These are phyloP conservation scores for Podospora pseudoanserina DNA, from an alignment of 495 filamentous ascomycete species.

Conservation along the genomic window DNA sequence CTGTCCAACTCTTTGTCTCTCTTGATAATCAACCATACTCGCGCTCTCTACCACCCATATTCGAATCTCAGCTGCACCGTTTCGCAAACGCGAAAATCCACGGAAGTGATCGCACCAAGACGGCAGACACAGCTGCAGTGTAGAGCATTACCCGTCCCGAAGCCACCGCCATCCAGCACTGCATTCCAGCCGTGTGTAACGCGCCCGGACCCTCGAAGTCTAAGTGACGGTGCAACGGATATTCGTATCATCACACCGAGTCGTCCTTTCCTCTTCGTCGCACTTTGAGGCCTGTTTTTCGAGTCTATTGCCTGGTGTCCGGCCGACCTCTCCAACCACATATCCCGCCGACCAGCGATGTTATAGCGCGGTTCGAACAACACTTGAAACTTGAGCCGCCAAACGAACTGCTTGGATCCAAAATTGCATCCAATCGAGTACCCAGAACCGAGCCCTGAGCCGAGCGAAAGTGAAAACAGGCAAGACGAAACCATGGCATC, in stretches of 20 bases:
- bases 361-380: constrained; percentile 7
- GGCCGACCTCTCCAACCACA: background rate
- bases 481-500: constrained; percentile 32
- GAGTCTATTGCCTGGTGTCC: background rate
- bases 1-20: background rate
- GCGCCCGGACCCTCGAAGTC: constrained; percentile 27
- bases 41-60: background rate
- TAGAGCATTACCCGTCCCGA: background rate
- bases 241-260: background rate
- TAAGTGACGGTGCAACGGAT: constrained; percentile 2
- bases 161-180: background rate
- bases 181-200: constrained; percentile 14
- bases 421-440: background rate
- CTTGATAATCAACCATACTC: background rate
- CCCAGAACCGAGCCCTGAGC: background rate
- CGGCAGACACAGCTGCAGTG: background rate
- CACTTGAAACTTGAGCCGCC: constrained; percentile 9
- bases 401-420: constrained; percentile 5
- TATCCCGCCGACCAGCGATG: constrained; percentile 13
- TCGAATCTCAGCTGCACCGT: background rate
- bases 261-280: background rate
- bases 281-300: background rate
- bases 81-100: background rate
- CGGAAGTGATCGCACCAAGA: background rate
- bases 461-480: background rate